Base-by-base conservation (phyloP, 768 basidiomycete genomes). In the Nevesoporus exiguus region DNA sequence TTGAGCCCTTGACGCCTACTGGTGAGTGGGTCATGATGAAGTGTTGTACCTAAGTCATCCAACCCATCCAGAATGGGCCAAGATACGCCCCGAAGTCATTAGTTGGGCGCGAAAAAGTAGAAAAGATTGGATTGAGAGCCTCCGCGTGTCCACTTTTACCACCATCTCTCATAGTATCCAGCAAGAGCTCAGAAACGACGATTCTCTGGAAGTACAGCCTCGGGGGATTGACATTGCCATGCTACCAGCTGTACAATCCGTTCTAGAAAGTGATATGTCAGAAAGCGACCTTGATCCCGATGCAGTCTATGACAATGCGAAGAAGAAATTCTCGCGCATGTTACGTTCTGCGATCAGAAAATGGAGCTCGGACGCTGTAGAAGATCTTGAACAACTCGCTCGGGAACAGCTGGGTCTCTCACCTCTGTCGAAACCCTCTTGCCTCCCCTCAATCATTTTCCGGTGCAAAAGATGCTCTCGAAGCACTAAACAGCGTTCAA, bases 331-430 rank as follows among this genome's bases (percentile, higher is more conserved):
- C 3, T 2, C 4, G n/a, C 40, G 19, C 3, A 3, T 52, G 17
- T 29, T 55, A 6, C 50, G 22, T 10, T 36, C 14, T 31, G 39
- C 31, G 4, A 34, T 52, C 19, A 49, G 7, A 34, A 47, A 31
- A 36, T 55, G 61, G 61, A 54, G 61, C 30, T 49, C 47, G 41
- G 5, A 27, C 6, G 56, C 42, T 11, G 55, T 58, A 5, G 33
- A 51, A 19, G 49, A 62, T 42, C 55, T 61, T 17, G 51, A 58
- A 24, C 46, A 46, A 17, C 7, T 51, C 14, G 49, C 52, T 30
- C 56, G 46, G 19, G 9, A 46, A 30, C 7, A 39, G 30, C 9
- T 62, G 21, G 9, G 7, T 39, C 49, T 54, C 9, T 7, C 48
- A 1, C 27, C 37, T 34, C 22, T n/a, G 9, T 57, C 51, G 22